Conservation (phyloP, 1,284 basidiomycete genomes). For the Papiliotrema laurentii region DNA sequence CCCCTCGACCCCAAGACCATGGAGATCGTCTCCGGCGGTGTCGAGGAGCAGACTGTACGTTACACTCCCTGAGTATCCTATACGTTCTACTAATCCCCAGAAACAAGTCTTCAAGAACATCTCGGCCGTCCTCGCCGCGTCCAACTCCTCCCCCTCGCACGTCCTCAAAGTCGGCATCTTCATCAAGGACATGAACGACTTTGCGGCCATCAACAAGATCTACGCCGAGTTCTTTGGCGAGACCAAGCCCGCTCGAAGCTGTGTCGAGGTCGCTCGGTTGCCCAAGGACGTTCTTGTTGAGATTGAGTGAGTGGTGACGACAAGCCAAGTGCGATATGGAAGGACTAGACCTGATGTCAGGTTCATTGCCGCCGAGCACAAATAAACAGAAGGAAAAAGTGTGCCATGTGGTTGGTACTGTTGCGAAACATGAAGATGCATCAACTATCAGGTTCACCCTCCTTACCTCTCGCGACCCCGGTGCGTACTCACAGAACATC, state of each 20-base stretch:
- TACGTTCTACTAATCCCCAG: constrained; percentile 20
- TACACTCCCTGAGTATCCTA: background rate
- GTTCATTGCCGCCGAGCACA: constrained; percentile 39
- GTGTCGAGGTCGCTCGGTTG: constrained; percentile 74
- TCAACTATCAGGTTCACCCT: no score
- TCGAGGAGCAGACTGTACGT: constrained; percentile 71
- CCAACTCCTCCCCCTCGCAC: constrained; percentile 68
- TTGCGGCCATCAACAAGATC: constrained; percentile 67
- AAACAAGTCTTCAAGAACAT: constrained; percentile 83
- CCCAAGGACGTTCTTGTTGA: constrained; percentile 81
- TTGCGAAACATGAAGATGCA: no score
- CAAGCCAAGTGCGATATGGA: background rate
- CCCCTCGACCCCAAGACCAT: constrained; percentile 73
- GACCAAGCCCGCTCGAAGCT: constrained; percentile 87
- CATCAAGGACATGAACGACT: constrained; percentile 88
- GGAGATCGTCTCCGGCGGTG: constrained; percentile 69
- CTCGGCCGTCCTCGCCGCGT: constrained; percentile 73
- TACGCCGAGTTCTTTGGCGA: constrained; percentile 78
- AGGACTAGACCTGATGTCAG: constrained; percentile 6
- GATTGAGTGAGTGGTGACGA: constrained; percentile 63
- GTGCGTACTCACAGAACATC: no score
- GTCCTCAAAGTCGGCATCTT: constrained; percentile 90
- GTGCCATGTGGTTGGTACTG: no score
- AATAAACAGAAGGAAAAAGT: no score
- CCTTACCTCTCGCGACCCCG: no score